These are phyloP conservation scores for Gossypium stocksii DNA, from an alignment of 345 rosid species.

Conservation along the genomic window DNA sequence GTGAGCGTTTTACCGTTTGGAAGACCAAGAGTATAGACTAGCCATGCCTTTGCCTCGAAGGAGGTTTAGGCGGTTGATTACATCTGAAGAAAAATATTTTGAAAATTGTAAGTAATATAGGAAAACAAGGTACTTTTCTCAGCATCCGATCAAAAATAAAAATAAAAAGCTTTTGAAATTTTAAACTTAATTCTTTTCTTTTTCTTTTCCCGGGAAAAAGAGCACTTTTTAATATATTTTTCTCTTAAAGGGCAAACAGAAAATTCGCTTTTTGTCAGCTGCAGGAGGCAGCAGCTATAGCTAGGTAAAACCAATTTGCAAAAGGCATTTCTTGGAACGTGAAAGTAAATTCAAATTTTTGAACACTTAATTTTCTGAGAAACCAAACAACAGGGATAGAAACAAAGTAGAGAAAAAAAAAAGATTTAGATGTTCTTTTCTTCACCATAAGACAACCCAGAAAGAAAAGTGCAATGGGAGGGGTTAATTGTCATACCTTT, in stretches of 20 bases:
- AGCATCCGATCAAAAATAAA: conserved; percentile 3
- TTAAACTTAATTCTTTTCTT: conserved; percentile 5
- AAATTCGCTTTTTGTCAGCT: conserved; percentile 14
- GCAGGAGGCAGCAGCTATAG: not conserved
- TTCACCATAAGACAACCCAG: not conserved
- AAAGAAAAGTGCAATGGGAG: not conserved
- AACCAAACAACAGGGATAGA: not conserved
- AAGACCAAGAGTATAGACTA: conserved; percentile 83
- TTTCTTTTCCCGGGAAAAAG: not conserved
- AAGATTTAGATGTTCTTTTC: not conserved
- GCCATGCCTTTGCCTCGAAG: conserved; percentile 94
- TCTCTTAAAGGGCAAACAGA: conserved; percentile 6
- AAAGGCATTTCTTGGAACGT: conserved; percentile 5
- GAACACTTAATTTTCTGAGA: not conserved
- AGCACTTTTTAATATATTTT: not conserved
- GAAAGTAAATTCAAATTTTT: conserved; percentile 6
- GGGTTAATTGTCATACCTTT: conserved; percentile 39
- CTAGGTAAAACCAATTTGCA: conserved; percentile 12
- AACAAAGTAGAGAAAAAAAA: not conserved
- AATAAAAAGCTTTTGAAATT: not conserved
- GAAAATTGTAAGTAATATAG: not conserved
- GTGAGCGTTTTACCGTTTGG: conserved; percentile 53
- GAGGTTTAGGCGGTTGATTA: conserved; percentile 65
- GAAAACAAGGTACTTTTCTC: not conserved
- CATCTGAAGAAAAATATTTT: conserved; percentile 44